Evolutionary conservation across 768 basidiomycete genomes (phyloP), one percentile per base, ranked within the genome.

Genomic region (Lentinula sp.): DNA sequence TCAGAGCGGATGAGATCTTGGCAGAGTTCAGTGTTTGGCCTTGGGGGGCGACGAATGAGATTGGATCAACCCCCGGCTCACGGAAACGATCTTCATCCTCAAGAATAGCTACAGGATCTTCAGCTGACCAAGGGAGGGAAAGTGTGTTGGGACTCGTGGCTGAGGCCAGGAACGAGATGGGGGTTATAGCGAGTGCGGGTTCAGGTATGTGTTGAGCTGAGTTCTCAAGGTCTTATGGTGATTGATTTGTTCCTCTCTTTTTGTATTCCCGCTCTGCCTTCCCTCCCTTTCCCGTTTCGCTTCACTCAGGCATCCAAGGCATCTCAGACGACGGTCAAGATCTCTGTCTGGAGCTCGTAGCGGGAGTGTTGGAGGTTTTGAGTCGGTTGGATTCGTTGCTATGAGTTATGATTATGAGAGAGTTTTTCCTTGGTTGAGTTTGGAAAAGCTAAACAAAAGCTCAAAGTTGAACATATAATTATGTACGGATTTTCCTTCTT

Each of bases 1-100:
- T 86, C 65, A 78, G 97, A 62, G 94, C 93, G 66, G 96, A 99
- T 69, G 97, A 99, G 64, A 85, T 99, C 28, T 77, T 99, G 37
- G 89, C 86, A 48, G 96, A 95, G 74, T 98, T 98, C 72, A 81
- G 85, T 32, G 80, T 78, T 34, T 99, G 94, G 94, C 96, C 96
- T 11, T 95, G 91, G 69, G 94, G 80, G 4, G 77, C 76, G 42
- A 72, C 57, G 1, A 28, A 69, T 4, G 61, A 57, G 15, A 63
- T 64, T 54, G 67, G 67, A 5, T 61, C 60, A 6, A 61, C 57
- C 5, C 37, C 62, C 15, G 45, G 73, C 51, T 71, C 79, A 62
- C 70, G 79, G 60, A 74, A 74, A 60, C 72, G 71, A 32, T 64
- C 73, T 21, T 62, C 75, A 67, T 60, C 72, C 66, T 56, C 70